phyloP scores from a whole-genome alignment of 2,329 filamentous ascomycete species.

The Aspergillus novoparasiticus region DNA sequence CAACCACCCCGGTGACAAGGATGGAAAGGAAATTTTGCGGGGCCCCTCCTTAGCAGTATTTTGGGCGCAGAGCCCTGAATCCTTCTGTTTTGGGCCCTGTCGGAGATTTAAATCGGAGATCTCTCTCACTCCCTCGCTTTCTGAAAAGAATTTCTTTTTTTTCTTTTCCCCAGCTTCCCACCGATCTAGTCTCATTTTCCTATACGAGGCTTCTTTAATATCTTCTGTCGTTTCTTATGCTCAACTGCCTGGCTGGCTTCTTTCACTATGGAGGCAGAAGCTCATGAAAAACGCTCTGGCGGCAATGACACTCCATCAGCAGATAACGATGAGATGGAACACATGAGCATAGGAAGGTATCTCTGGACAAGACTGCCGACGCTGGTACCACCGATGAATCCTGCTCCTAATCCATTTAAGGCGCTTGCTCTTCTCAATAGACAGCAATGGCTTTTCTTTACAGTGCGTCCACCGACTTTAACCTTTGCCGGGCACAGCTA shows the following conservation, averaged over 20 bases:
- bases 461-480: conserved; percentile 28
- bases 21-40: background rate
- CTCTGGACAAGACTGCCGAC: conserved; percentile 56
- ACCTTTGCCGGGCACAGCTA: background rate
- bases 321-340: conserved; percentile 16
- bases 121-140: background rate
- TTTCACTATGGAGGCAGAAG: background rate
- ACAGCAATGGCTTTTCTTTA: conserved; percentile 63
- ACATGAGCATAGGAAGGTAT: conserved; percentile 48
- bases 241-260: background rate
- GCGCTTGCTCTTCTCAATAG: conserved; percentile 54
- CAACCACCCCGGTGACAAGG: background rate
- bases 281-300: background rate
- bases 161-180: background rate
- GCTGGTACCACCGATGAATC: conserved; percentile 59
- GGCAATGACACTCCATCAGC: background rate
- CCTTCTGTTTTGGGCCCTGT: background rate
- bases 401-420: conserved; percentile 56
- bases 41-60: background rate
- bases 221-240: background rate
- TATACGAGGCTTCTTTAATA: background rate
- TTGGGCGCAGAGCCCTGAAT: background rate
- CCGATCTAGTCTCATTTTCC: background rate
- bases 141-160: background rate
- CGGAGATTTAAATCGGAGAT: background rate